Evolutionary conservation across 768 basidiomycete species (phyloP).

Genomic region (Hygrocybe coccinea): DNA sequence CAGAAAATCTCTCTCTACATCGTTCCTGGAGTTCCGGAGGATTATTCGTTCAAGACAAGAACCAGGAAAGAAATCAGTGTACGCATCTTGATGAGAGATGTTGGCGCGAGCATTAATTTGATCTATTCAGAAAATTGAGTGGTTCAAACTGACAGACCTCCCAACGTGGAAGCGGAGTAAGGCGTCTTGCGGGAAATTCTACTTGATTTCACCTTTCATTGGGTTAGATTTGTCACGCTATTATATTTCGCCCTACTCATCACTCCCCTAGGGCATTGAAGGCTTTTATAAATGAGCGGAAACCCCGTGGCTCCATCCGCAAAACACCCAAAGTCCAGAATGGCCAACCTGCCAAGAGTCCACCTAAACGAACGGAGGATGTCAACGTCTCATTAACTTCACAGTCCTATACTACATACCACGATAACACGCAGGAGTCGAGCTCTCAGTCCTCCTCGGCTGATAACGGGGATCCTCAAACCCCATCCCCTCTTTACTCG

Average conservation of each 20-base stretch:
- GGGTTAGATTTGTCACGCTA: conserved; percentile 41
- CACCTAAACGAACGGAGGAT: conserved; percentile 11
- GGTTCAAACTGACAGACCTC: conserved; percentile 85
- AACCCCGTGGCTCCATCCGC: conserved; percentile 43
- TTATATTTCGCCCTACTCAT: not conserved
- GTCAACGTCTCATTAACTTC: conserved; percentile 8
- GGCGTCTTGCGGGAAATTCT: conserved; percentile 73
- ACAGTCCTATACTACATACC: conserved; percentile 20
- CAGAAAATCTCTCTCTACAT: conserved; percentile 90
- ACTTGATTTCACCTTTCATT: conserved; percentile 93
- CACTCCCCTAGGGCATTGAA: conserved; percentile 50
- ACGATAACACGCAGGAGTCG: conserved; percentile 51
- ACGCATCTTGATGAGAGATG: conserved; percentile 26
- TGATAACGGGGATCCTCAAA: conserved; percentile 57
- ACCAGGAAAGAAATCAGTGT: conserved; percentile 99
- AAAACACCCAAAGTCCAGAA: conserved; percentile 18
- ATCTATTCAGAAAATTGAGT: conserved; percentile 79
- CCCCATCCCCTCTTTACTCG: conserved; percentile 57
- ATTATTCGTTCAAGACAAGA: conserved; percentile 84
- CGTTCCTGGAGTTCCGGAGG: conserved; percentile 82
- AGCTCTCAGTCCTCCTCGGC: conserved; percentile 61
- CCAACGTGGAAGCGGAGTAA: conserved; percentile 89
- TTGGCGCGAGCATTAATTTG: conserved; percentile 11
- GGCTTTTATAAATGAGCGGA: conserved; percentile 60
- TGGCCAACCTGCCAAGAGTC: conserved; percentile 3